Conservation (phyloP, 805 yeast genomes). For the Maudiozyma serrabonitensis region DNA sequence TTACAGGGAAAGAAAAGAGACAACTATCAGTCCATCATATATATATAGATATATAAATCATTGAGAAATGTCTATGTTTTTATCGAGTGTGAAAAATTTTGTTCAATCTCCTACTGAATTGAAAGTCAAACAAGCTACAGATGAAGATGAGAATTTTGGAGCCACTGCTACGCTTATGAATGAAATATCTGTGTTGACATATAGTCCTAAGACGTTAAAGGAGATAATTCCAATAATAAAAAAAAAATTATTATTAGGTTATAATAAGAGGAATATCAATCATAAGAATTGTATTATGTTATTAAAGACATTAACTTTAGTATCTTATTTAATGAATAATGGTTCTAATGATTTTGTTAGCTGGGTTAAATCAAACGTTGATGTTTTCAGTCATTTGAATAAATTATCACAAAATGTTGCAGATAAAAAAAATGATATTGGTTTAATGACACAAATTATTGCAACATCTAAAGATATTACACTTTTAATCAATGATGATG, state of each 20-base stretch:
- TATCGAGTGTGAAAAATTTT: conserved; percentile 23
- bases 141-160: conserved; percentile 41
- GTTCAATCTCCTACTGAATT: conserved; percentile 30
- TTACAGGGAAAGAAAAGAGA: no score
- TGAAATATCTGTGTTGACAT: conserved; percentile 41
- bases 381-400: conserved; percentile 26
- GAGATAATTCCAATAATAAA: conserved; percentile 33
- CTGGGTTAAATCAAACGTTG: conserved; percentile 35
- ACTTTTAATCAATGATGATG: conserved; percentile 26
- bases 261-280: conserved; percentile 11
- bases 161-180: conserved; percentile 48
- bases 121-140: conserved; percentile 38
- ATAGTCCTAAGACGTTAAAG: conserved; percentile 30
- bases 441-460: conserved; percentile 33
- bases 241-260: conserved; percentile 30
- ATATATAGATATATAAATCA: background rate
- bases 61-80: conserved; percentile 18
- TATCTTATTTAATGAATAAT: conserved; percentile 41
- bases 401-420: conserved; percentile 28
- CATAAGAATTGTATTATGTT: conserved; percentile 33
- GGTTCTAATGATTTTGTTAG: conserved; percentile 43
- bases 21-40: background rate
- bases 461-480: conserved; percentile 31
- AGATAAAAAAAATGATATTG: conserved; percentile 25
- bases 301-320: conserved; percentile 43